These are phyloP conservation scores for Licmophora abbreviata DNA, from an alignment of 108 stramenopile genomes.

Conservation along the genomic window DNA sequence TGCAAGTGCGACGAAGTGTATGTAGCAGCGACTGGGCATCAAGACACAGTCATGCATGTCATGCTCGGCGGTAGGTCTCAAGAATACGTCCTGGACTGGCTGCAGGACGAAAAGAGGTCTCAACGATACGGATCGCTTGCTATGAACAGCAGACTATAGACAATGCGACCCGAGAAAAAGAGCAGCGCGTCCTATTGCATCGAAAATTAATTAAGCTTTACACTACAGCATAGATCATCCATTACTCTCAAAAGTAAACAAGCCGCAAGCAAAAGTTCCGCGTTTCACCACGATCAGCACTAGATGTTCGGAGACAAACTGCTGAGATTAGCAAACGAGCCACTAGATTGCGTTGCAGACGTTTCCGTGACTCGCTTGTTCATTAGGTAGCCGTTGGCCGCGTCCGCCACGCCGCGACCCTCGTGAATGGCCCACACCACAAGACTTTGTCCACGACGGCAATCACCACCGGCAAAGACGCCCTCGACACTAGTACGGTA, in stretches of 20 bases:
- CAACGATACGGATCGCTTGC: too few relatives aligned
- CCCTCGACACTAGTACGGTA: slow-evolving; percentile 89
- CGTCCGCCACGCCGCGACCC: slow-evolving; percentile 91
- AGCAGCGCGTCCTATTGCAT: too few relatives aligned
- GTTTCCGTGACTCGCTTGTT: slow-evolving; percentile 59
- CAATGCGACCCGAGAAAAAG: too few relatives aligned
- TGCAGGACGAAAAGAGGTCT: too few relatives aligned
- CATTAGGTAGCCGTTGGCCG: slow-evolving; percentile 71
- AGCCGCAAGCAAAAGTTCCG: not conserved
- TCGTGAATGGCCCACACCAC: slow-evolving; percentile 99
- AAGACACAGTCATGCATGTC: slow-evolving; percentile 65
- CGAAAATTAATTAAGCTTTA: too few relatives aligned
- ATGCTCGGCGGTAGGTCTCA: slow-evolving; percentile 55
- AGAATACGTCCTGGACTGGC: slow-evolving; percentile 30
- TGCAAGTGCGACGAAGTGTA: slow-evolving; percentile 44
- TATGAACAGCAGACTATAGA: too few relatives aligned
- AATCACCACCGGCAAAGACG: slow-evolving; percentile 97
- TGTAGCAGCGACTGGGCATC: slow-evolving; percentile 52
- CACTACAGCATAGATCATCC: too few relatives aligned
- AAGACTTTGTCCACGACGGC: slow-evolving; percentile 92
- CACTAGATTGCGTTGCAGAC: slow-evolving; percentile 26
- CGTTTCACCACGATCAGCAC: not conserved
- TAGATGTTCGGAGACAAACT: slow-evolving; percentile 66
- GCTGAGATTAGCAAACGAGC: slow-evolving; percentile 77
- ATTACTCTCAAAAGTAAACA: not conserved